Evolutionary conservation across 2,329 filamentous ascomycete species (phyloP), one percentile per base, ranked within the genome.

Genomic region (Trichoderma oligosporum): DNA sequence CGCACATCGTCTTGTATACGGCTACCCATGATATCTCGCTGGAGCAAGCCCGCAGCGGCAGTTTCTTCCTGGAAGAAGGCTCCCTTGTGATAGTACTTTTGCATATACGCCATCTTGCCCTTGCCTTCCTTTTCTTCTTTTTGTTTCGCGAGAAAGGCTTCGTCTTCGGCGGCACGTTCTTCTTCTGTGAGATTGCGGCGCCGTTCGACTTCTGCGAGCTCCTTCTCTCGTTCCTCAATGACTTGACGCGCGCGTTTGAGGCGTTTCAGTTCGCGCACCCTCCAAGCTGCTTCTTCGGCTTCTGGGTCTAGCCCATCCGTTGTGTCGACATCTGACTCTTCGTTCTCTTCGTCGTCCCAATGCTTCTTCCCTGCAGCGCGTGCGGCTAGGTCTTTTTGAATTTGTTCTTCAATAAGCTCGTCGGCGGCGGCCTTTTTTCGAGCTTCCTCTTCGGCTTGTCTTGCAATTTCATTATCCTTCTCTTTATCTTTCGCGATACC

Each of bases 31-130:
- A 97, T 80, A 68, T 97, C 89, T 45, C 94, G 81, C 68, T 86
- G 82, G 61, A 89, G 85, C 44, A 97, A 77, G 1, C 90, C 89
- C 61, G 89, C 84, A 14, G 84, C 84, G 64, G 86, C 84, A 51
- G 86, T 81, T 65, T 95, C 89, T 52, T 92, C 90, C 63, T 88
- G 88, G 77, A 90, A 97, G 76, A 97, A 99, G 14, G 94, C 94
- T 47, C 94, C 94, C 75, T 92, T 93, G 79, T 99, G 94, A 73
- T 90, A 92, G 76, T 97, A 99, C 70, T 92, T 91, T 69, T 97
- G 92, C 88, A 97, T 90, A 71, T 85, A 97, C 2, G 82, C 82
- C 80, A 94, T 90, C 73, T 93, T 88, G 53, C 91, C 91, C 60
- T 87, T 86, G 49, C 78, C 73, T 60, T 88, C 85, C 65, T 89